Conservation (phyloP, 225 moss, liverwort and hornwort species). For the Straminergon stramineum region DNA sequence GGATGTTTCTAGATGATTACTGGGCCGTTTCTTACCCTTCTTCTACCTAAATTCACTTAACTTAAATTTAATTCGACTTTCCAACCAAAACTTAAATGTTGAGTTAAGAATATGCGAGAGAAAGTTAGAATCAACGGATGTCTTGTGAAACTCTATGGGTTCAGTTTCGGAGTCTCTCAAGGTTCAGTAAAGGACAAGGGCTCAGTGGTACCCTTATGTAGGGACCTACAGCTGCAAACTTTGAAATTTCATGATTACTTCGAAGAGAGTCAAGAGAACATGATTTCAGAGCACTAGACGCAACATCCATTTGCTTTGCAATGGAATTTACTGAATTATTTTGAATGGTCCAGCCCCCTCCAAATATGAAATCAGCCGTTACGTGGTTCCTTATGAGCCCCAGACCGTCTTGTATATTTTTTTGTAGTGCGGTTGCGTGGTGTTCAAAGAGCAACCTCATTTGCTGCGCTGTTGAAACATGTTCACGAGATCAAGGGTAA, state of each 20-base stretch:
- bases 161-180: background rate
- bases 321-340: background rate
- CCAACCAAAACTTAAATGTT: background rate
- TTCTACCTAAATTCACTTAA: background rate
- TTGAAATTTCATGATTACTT: background rate
- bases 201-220: too few relatives aligned
- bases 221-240: background rate
- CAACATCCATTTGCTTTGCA: background rate
- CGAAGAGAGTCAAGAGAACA: background rate
- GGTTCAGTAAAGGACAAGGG: too few relatives aligned
- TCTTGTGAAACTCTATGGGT: background rate
- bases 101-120: background rate
- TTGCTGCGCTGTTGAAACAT: conserved; percentile 91
- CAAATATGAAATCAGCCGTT: background rate
- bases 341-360: background rate
- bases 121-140: background rate
- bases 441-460: conserved; percentile 75
- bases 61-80: background rate
- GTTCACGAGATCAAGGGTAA: conserved; percentile 85
- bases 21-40: background rate
- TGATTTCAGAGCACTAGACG: background rate
- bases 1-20: background rate
- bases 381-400: background rate
- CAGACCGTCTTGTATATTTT: background rate
- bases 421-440: conserved; percentile 87